Conservation (phyloP, 305 asterid genomes). For the Lippia alba region DNA sequence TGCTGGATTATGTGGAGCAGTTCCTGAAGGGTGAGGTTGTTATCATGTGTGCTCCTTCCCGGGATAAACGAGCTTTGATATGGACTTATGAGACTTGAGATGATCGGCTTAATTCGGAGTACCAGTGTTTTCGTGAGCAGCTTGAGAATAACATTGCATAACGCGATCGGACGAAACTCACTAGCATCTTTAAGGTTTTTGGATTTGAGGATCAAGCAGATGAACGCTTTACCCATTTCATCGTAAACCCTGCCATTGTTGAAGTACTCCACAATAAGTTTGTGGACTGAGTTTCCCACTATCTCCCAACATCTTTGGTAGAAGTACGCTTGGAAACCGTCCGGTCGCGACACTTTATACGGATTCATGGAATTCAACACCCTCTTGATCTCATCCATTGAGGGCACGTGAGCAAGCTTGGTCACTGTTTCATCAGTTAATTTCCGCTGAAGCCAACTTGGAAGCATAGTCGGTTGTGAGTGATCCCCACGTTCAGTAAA, state of each 20-base stretch:
- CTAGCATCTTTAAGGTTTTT: neutral
- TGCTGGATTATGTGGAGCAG: neutral
- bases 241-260: neutral
- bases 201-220: neutral
- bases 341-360: neutral
- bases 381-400: neutral
- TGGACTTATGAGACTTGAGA: neutral
- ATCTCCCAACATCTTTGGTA: neutral
- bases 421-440: too few species aligned
- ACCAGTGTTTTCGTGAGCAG: neutral
- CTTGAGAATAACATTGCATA: neutral
- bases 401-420: neutral
- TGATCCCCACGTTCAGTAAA: too few species aligned
- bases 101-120: neutral
- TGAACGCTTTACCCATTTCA: neutral
- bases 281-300: neutral
- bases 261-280: neutral
- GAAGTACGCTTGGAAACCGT: neutral
- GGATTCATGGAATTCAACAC: too few species aligned
- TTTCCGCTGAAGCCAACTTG: too few species aligned
- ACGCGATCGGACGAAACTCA: neutral
- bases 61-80: neutral
- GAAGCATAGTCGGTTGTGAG: too few species aligned
- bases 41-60: neutral
- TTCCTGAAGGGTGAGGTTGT: neutral